A percentile compares a stretch with the other conserved stretches of the same genome.
phyloP scores from a whole-genome alignment of 768 basidiomycete species.

The Obba rivulosa region DNA sequence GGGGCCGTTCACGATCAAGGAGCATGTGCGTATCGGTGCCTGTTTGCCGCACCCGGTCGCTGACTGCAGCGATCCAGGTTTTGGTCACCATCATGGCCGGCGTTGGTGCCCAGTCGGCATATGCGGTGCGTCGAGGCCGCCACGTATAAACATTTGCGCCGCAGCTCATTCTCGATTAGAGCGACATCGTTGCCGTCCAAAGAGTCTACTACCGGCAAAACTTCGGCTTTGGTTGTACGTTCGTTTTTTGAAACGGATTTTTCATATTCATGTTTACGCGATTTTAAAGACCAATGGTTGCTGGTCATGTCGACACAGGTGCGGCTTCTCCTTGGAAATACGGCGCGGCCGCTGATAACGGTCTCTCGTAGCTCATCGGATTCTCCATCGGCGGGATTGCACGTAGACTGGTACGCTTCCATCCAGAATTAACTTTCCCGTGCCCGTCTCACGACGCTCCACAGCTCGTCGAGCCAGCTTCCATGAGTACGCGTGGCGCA shows the following conservation, averaged over 20 bases:
- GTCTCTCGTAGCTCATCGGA: conserved; percentile 17
- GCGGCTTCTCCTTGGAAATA: not conserved
- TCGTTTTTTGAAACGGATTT: too few species aligned
- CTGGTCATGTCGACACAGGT: conserved; percentile 25
- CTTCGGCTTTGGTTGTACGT: conserved; percentile 56
- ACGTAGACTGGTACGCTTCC: not conserved
- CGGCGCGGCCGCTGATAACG: not conserved
- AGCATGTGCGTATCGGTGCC: conserved; percentile 40
- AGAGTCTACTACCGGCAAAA: conserved; percentile 64
- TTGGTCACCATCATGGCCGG: conserved; percentile 68
- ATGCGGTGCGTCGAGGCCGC: conserved; percentile 36
- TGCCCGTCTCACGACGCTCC: not conserved
- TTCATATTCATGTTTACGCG: too few species aligned
- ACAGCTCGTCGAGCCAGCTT: conserved; percentile 28
- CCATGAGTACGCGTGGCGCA: conserved; percentile 25
- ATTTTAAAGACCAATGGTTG: conserved; percentile 25
- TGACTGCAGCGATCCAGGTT: conserved; percentile 17
- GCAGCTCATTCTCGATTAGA: conserved; percentile 26
- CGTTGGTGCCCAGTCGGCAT: conserved; percentile 56
- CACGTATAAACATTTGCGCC: not conserved
- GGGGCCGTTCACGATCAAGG: conserved; percentile 75
- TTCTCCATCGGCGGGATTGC: conserved; percentile 28
- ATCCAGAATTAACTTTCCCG: too few species aligned
- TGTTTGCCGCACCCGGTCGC: not conserved
- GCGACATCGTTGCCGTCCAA: conserved; percentile 74